Conservation (phyloP, 1,284 basidiomycete genomes). For the Ustilago xerochloae region DNA sequence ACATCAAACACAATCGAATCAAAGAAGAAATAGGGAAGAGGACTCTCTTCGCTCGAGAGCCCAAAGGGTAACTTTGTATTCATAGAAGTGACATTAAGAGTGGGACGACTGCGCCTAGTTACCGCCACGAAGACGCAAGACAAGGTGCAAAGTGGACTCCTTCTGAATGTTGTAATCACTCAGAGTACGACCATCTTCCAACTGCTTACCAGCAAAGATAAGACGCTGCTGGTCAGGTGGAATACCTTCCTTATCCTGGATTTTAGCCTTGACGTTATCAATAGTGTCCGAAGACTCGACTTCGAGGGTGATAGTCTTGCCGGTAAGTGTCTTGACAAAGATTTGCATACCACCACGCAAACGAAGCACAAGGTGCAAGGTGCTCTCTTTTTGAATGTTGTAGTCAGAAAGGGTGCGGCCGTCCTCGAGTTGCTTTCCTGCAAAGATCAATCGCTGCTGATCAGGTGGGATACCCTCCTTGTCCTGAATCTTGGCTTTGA, state of each 20-base stretch:
- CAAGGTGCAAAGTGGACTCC: slow-evolving; percentile 64
- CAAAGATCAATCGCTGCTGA: slow-evolving; percentile 67
- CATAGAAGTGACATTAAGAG: background rate
- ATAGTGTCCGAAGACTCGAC: slow-evolving; percentile 92
- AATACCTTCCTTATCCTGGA: slow-evolving; percentile 68
- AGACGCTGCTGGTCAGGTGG: slow-evolving; percentile 71
- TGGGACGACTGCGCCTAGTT: slow-evolving; percentile 12
- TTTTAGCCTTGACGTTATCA: slow-evolving; percentile 76
- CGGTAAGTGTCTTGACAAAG: slow-evolving; percentile 79
- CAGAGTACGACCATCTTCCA: slow-evolving; percentile 71
- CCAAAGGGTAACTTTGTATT: slow-evolving; percentile 13
- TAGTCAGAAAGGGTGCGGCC: slow-evolving; percentile 65
- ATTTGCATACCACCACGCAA: slow-evolving; percentile 76
- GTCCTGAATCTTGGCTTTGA: slow-evolving; percentile 71
- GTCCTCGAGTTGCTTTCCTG: slow-evolving; percentile 67
- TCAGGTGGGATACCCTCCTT: slow-evolving; percentile 67
- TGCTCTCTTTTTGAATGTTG: slow-evolving; percentile 99
- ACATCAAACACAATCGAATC: background rate
- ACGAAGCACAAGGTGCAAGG: slow-evolving; percentile 93
- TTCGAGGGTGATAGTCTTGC: slow-evolving; percentile 94
- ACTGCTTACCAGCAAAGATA: slow-evolving; percentile 71
- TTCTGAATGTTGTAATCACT: slow-evolving; percentile 69
- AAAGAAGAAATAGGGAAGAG: background rate
- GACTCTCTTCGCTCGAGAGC: too few species aligned
- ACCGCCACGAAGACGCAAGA: slow-evolving; percentile 64